These are phyloP conservation scores for Apiotrichum montevideense DNA, from an alignment of 1,284 basidiomycete species.

Conservation along the genomic window DNA sequence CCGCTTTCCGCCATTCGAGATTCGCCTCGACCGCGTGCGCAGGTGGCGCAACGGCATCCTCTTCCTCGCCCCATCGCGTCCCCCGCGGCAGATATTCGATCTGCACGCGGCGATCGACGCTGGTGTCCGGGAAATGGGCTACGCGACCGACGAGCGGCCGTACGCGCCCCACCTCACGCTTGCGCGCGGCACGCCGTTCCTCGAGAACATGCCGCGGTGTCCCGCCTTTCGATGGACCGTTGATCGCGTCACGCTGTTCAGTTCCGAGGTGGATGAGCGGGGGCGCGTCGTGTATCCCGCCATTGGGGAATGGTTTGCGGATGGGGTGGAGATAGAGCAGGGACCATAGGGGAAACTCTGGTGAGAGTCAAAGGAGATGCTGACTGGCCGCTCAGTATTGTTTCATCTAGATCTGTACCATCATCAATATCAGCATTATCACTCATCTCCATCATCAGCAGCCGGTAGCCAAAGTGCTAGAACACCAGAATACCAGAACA, in stretches of 20 bases:
- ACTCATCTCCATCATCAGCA: too few relatives aligned
- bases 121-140: neutral
- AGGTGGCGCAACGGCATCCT: constrained; percentile 4
- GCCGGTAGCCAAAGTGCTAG: too few relatives aligned
- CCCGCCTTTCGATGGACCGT: neutral
- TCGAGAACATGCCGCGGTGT: neutral
- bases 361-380: too few relatives aligned
- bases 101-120: neutral
- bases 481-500: too few relatives aligned
- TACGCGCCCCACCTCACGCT: constrained; percentile 4
- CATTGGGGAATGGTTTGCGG: neutral
- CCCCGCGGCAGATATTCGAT: neutral
- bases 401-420: too few relatives aligned
- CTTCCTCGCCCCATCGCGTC: neutral
- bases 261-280: neutral
- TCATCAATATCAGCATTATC: too few relatives aligned
- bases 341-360: too few relatives aligned
- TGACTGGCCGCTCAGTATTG: too few relatives aligned
- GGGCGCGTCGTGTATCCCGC: neutral
- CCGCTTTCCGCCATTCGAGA: neutral
- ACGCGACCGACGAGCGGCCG: neutral
- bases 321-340: too few relatives aligned
- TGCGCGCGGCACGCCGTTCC: neutral
- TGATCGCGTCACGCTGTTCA: constrained; percentile 5
- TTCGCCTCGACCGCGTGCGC: neutral